These are phyloP conservation scores for Suhomyces faveliae DNA, from an alignment of 805 yeast genomes.

Conservation along the genomic window DNA sequence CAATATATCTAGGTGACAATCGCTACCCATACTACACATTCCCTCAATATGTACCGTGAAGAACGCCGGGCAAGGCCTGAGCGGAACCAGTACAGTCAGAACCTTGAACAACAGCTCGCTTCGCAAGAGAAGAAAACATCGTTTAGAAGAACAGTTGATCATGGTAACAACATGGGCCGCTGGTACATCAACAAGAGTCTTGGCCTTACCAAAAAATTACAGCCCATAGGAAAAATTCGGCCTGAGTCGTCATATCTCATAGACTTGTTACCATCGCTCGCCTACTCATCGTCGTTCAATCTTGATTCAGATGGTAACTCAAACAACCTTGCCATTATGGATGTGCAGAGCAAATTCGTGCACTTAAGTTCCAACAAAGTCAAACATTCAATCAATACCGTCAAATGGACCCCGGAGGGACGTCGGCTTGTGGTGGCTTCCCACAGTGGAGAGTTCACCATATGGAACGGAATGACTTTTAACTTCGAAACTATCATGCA, in stretches of 20 bases:
- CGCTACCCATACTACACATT: not conserved
- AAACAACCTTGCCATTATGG: slow-evolving; percentile 49
- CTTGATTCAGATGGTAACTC: slow-evolving; percentile 20
- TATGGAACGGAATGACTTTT: slow-evolving; percentile 95
- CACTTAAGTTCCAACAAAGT: slow-evolving; percentile 90
- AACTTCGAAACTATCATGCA: slow-evolving; percentile 97
- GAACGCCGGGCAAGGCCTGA: slow-evolving; percentile 2
- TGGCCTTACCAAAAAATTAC: slow-evolving; percentile 28
- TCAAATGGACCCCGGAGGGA: slow-evolving; percentile 97
- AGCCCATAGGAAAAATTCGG: slow-evolving; percentile 52
- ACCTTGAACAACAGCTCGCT: slow-evolving; percentile 41
- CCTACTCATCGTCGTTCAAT: slow-evolving; percentile 44
- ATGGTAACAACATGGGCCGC: slow-evolving; percentile 70
- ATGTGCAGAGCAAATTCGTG: slow-evolving; percentile 76
- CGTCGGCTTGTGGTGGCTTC: slow-evolving; percentile 85
- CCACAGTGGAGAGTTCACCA: slow-evolving; percentile 91
- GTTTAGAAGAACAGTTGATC: slow-evolving; percentile 72
- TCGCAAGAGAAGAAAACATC: slow-evolving; percentile 51
- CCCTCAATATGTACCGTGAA: not conserved
- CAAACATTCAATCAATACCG: slow-evolving; percentile 83
- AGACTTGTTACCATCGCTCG: slow-evolving; percentile 63
- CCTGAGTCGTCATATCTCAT: slow-evolving; percentile 69
- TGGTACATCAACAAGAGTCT: slow-evolving; percentile 51
- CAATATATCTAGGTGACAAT: too few relatives aligned
- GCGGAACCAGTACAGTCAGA: slow-evolving; percentile 26